These are phyloP conservation scores for Fusarium sororula DNA, from an alignment of 2,329 filamentous ascomycete genomes.

Conservation along the genomic window DNA sequence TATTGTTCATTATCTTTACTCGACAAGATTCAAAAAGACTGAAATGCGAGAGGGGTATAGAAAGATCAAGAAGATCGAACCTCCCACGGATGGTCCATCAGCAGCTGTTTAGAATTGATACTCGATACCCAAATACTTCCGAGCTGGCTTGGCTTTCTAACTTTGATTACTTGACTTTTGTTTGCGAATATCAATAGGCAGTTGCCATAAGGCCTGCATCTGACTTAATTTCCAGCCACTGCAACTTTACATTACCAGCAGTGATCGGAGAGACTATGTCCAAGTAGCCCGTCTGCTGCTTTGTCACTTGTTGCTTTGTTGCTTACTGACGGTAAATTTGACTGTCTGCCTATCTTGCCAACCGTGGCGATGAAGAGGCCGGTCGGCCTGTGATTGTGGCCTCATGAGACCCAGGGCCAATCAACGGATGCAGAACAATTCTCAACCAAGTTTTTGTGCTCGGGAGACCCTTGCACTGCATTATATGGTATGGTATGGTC, in stretches of 20 bases:
- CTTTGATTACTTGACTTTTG: neutral
- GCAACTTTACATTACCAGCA: too few relatives aligned
- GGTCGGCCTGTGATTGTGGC: neutral
- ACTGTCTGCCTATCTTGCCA: neutral
- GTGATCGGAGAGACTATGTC: too few relatives aligned
- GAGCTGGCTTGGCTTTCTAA: neutral
- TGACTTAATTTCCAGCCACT: neutral
- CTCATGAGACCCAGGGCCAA: neutral
- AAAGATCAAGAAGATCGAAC: constrained; percentile 10
- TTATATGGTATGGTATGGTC: neutral
- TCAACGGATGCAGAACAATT: neutral
- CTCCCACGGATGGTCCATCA: neutral
- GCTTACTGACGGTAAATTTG: neutral
- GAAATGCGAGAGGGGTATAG: constrained; percentile 22
- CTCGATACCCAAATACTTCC: too few relatives aligned
- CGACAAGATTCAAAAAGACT: constrained; percentile 10
- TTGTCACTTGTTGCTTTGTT: neutral
- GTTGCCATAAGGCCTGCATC: neutral
- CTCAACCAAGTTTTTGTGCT: too few relatives aligned
- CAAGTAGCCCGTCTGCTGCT: neutral
- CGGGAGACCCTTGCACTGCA: neutral
- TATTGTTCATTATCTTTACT: constrained; percentile 8
- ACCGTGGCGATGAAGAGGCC: neutral
- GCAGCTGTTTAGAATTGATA: neutral
- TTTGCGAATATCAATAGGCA: neutral